Base-by-base conservation (phyloP, 2,329 filamentous ascomycete species). In the Phaeosphaeria sp. region DNA sequence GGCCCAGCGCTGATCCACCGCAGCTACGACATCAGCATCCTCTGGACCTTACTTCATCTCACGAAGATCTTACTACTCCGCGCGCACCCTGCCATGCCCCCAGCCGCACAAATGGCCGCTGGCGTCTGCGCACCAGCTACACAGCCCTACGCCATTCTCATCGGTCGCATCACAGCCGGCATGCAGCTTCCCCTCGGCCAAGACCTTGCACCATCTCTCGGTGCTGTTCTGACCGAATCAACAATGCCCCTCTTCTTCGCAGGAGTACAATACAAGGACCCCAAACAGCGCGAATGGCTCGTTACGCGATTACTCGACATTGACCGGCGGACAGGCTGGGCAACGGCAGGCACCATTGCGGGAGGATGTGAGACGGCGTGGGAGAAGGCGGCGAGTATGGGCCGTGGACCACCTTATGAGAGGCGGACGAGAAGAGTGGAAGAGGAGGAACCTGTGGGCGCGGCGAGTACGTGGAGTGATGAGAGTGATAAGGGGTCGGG, bases 1-100 rank as follows among this genome's bases (percentile, higher is more conserved):
- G 94, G 95, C 0, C 85, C 87, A 2, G 90, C 91, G 0, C 79
- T 93, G 6, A 88, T 92, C 63, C 97, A 96, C 72, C 87, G 91
- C 27, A 94, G 91, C 1, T 94, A 92, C 74, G 89, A 90, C n/a
- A 90, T 98, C 62, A 91, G 91, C 2, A 90, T 91, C 33, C 83
- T 97, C 21, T 97, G 93, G 92, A 88, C 91, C 72, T 90, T 93
- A 63, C 93, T 91, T 74, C 90, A 96, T 76, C 91, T 94, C 82
- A 89, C 89, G 0, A 84, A 92, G 47, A 94, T 98, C 56, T 84
- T 93, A 53, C 84, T 95, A n/a, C 83, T 94, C 58, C 86, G 95
- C 33, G 84, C 89, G 0, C 93, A 97, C 66, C 95, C 95, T 0
- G 86, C 86, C 22, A 97, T 97, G 93, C 94, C 93, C 0, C 92